phyloP scores from a whole-genome alignment of 2,329 filamentous ascomycete species.

The Akanthomyces lecanii region DNA sequence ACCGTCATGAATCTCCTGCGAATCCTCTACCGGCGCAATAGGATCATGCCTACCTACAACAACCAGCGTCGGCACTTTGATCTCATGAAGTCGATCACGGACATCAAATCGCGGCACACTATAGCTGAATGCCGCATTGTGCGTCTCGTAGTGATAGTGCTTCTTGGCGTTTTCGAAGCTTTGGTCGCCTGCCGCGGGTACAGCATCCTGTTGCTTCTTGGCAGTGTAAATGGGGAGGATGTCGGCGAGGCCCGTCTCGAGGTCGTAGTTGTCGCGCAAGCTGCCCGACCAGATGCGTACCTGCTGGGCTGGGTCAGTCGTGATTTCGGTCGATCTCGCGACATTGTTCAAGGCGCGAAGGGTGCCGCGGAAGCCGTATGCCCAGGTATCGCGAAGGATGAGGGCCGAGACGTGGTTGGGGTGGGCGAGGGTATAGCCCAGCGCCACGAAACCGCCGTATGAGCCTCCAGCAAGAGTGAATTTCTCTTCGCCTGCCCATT shows the following conservation, averaged over 20 bases:
- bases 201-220: not conserved
- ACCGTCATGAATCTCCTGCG: conserved; percentile 20
- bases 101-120: conserved; percentile 24
- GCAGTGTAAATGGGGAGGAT: conserved; percentile 22
- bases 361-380: conserved; percentile 18
- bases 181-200: not conserved
- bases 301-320: conserved; percentile 21
- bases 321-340: conserved; percentile 18
- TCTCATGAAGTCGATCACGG: conserved; percentile 18
- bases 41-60: conserved; percentile 23
- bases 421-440: conserved; percentile 23
- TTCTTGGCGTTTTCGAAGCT: not conserved
- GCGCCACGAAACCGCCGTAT: conserved; percentile 23
- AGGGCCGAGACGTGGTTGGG: conserved; percentile 21
- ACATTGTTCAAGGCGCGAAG: conserved; percentile 19
- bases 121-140: conserved; percentile 24
- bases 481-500: conserved; percentile 21
- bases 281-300: conserved; percentile 22
- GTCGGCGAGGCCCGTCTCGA: conserved; percentile 19
- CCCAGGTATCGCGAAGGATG: conserved; percentile 23
- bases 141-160: conserved; percentile 21
- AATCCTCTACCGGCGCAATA: conserved; percentile 21
- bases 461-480: conserved; percentile 25
- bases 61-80: conserved; percentile 22
- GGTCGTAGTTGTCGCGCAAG: conserved; percentile 20